A percentile compares a stretch with the other conserved stretches of the same genome.
These are phyloP conservation scores for Chrysanthemum lavandulifolium DNA, from an alignment of 129 eudicot genomes.

Conservation along the genomic window DNA sequence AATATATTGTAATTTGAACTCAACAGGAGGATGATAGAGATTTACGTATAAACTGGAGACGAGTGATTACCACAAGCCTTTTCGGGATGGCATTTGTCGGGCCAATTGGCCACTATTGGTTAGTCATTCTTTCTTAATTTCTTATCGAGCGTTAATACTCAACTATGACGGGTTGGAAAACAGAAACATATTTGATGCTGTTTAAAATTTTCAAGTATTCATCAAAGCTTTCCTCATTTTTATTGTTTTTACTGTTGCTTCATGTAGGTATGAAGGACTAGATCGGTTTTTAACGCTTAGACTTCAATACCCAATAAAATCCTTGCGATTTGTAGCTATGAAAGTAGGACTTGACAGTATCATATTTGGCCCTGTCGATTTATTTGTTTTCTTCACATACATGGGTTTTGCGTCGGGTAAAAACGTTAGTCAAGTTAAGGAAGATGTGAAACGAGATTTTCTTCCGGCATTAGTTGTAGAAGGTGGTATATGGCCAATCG, in stretches of 20 bases:
- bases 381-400: constrained; percentile 84
- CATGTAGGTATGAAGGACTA: constrained; percentile 57
- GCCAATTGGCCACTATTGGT: constrained; percentile 98
- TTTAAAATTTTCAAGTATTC: too few relatives aligned
- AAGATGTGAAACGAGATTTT: constrained; percentile 79
- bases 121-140: constrained; percentile 26
- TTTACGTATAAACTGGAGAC: constrained; percentile 77
- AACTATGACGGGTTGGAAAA: too few relatives aligned
- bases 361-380: constrained; percentile 84
- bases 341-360: constrained; percentile 89
- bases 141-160: background rate
- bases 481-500: constrained; percentile 80
- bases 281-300: constrained; percentile 57
- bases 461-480: constrained; percentile 80
- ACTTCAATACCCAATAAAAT: constrained; percentile 65
- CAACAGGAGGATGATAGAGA: constrained; percentile 60
- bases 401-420: constrained; percentile 91
- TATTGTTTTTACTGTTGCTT: background rate
- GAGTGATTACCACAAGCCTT: constrained; percentile 76
- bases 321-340: constrained; percentile 65
- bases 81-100: constrained; percentile 95
- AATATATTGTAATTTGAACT: background rate
- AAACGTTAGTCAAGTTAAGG: constrained; percentile 64
- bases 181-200: too few relatives aligned
- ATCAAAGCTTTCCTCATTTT: background rate